Evolutionary conservation across 352 stramenopile species (phyloP).

Genomic region (Globisporangium nunn): DNA sequence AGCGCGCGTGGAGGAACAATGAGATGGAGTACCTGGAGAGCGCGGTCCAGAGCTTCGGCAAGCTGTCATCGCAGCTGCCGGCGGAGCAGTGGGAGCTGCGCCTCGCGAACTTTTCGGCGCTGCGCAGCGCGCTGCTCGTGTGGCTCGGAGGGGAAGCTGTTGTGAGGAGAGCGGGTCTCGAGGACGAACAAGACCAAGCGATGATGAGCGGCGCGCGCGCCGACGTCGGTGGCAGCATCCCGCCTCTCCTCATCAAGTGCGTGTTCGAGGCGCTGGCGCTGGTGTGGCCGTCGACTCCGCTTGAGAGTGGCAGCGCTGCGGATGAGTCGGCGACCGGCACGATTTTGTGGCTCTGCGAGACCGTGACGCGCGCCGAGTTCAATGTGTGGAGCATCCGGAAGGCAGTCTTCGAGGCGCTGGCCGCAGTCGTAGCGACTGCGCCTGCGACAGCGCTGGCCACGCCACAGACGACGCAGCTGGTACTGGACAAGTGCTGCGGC

Average conservation of each 20-base stretch:
- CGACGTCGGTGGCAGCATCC: slow-evolving; percentile 10
- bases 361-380: slow-evolving; percentile 25
- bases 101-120: slow-evolving; percentile 22
- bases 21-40: slow-evolving; percentile 72
- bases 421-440: slow-evolving; percentile 25
- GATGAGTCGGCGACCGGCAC: slow-evolving; percentile 16
- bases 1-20: slow-evolving; percentile 51
- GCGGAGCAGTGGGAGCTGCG: slow-evolving; percentile 19
- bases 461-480: slow-evolving; percentile 19
- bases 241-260: slow-evolving; percentile 66
- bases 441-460: slow-evolving; percentile 16
- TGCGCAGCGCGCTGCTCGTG: slow-evolving; percentile 26
- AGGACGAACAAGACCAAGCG: not conserved
- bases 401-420: slow-evolving; percentile 38
- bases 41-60: slow-evolving; percentile 42
- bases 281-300: slow-evolving; percentile 29
- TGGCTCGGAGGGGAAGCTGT: slow-evolving; percentile 21
- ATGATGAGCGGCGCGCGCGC: not conserved
- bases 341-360: slow-evolving; percentile 45
- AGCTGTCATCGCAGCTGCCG: slow-evolving; percentile 31
- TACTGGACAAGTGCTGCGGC: slow-evolving; percentile 42
- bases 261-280: slow-evolving; percentile 56
- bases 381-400: slow-evolving; percentile 66
- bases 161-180: not conserved
- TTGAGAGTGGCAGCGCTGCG: not conserved